Base-by-base conservation (phyloP, 139 green algal genomes). In the Chlorella vulgaris region DNA sequence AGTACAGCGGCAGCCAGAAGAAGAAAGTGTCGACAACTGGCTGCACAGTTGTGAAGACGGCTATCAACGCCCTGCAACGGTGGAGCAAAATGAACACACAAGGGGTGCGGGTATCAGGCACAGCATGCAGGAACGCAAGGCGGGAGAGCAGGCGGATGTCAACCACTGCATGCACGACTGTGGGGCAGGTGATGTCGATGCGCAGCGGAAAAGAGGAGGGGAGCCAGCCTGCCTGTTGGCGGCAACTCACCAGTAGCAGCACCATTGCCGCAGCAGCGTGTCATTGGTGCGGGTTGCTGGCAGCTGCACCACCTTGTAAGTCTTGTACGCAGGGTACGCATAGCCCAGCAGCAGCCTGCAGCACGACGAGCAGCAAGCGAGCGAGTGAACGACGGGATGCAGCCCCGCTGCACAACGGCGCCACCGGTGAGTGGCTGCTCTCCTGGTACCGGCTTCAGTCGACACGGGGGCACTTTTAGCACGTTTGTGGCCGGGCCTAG, bases 1-100 rank as follows among this genome's bases (percentile, higher is more conserved):
- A 89, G 75, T 93, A 94, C n/a, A 94, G 74, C 5, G 87, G 88
- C 35, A 93, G 29, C 81, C 88, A 92, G 63, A 88, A 92, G 2
- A 83, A 33, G 51, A 91, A 86, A 29, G 51, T 81, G 81, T 92
- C 88, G 26, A 84, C 35, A 10, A 92, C 22, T 0, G 83, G 70
- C 58, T 83, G 78, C 35, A 87, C 81, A 0, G 84, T 67, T 10
- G 67, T 66, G 68, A 62, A 78, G 39, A 53, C 47, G 1, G 73
- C 51, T 4, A 81, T 83, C 4, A 76, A 31, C 24, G 39, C 53
- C 69, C 69, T 76, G 43, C 8, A 10, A 38, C 38, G 4, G n/a
- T 2, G 39, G 31, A 40, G 47, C 19, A 15, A 26, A 51, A n/a
- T n/a, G n/a, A n/a, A 19, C 15, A 36, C 39, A 28, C 29, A 29